Evolutionary conservation across 1,139 yeast genomes (phyloP).

Genomic region (Zygosaccharomyces sapae): DNA sequence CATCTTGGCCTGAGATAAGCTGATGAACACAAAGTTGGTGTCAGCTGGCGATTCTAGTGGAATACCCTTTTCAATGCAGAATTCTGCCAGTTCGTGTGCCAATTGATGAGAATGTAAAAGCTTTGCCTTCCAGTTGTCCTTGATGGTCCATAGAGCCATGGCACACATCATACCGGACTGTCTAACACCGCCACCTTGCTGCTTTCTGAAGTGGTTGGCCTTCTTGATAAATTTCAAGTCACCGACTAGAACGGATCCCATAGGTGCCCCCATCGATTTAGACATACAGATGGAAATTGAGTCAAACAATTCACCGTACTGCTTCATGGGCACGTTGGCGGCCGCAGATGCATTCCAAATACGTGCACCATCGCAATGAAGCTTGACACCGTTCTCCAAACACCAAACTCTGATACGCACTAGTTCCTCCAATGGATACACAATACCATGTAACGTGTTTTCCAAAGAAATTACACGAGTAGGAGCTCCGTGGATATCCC

Average conservation of each 20-base stretch:
- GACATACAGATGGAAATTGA: constrained; percentile 86
- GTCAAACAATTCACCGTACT: constrained; percentile 78
- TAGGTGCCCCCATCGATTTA: constrained; percentile 91
- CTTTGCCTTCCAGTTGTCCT: constrained; percentile 64
- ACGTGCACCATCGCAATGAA: constrained; percentile 96
- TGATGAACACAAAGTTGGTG: constrained; percentile 82
- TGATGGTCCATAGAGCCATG: constrained; percentile 78
- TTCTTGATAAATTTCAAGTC: constrained; percentile 54
- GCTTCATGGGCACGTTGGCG: constrained; percentile 63
- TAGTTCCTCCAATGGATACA: constrained; percentile 79
- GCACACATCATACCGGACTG: constrained; percentile 80
- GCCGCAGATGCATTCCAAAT: constrained; percentile 85
- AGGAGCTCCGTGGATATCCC: constrained; percentile 86
- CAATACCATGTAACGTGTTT: constrained; percentile 80
- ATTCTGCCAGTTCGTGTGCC: constrained; percentile 63
- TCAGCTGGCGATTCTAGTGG: constrained; percentile 70
- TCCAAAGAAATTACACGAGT: constrained; percentile 81
- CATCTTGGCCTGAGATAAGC: constrained; percentile 55
- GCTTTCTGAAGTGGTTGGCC: constrained; percentile 86
- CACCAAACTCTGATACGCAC: constrained; percentile 70
- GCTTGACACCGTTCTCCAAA: constrained; percentile 52
- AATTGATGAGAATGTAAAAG: constrained; percentile 55
- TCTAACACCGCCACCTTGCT: constrained; percentile 92
- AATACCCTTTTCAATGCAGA: constrained; percentile 53
- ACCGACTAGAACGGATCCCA: constrained; percentile 87